Evolutionary conservation across 2,329 filamentous ascomycete species (phyloP), one percentile per base, ranked within the genome.

Genomic region (Pseudogymnoascus sp.): DNA sequence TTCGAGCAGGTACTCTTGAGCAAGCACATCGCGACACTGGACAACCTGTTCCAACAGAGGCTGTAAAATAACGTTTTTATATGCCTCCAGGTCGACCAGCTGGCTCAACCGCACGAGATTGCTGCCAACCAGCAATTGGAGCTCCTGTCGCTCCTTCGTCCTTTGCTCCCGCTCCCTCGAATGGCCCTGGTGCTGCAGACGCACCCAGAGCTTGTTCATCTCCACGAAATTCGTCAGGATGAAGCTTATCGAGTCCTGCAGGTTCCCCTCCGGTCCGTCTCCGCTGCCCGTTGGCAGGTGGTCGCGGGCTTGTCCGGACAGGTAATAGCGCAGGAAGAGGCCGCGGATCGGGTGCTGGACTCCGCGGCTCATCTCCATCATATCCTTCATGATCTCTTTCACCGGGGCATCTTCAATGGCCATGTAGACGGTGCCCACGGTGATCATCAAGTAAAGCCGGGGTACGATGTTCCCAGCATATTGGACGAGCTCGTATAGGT

Each of bases 351-450:
- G 95, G 76, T 99, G 95, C 73, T 99, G 95, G 21, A 99, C 93
- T 63, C 95, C 95, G 66, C 95, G 86, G 77, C 92, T 97, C 95
- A 99, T 99, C 77, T 99, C 95, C 95, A 99, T 99, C 95, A 99
- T 99, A 76, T 99, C 95, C 78, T 99, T 99, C 95, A 99, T 99
- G 66, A 99, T 91, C 80, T 99, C 95, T 79, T 99, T 99, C 69
- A 99, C 95, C 0, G 95, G 95, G 63, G 96, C 95, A 82, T 97
- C 95, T 71, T 95, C 90, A 72, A 99, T 96, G 25, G 91, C 88
- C 95, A 99, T 99, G 80, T 99, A 99, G 59, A 96, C 96, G 2
- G 95, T 99, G 63, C 95, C 95, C 40, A 99, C 96, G 0, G 96
- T 99, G 72, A 99, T 95, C 96, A 99, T 99, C 64, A 99, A 88